These are phyloP conservation scores for Guyanaporus albipodus DNA, from an alignment of 768 basidiomycete species.

Conservation along the genomic window DNA sequence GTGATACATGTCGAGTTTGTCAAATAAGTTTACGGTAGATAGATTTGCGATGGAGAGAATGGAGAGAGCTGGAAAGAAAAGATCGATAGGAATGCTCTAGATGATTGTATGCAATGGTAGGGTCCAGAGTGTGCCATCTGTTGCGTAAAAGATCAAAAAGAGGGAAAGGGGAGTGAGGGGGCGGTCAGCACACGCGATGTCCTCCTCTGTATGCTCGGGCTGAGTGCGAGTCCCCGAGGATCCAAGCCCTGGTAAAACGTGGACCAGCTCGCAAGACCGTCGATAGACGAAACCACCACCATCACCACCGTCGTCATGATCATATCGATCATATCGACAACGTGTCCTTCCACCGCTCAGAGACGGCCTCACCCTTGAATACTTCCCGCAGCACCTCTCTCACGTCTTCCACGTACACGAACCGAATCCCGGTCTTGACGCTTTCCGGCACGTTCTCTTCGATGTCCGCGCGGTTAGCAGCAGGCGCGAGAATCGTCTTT, in stretches of 20 bases:
- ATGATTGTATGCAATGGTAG: no score
- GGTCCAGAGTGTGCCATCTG: neutral
- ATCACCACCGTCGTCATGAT: no score
- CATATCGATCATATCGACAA: slow-evolving; percentile 31
- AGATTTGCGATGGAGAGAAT: neutral
- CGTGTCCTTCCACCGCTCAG: slow-evolving; percentile 67
- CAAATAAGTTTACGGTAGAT: no score
- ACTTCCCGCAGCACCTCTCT: slow-evolving; percentile 86
- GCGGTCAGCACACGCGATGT: no score
- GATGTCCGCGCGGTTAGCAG: slow-evolving; percentile 88
- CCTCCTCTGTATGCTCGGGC: no score
- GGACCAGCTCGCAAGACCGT: no score
- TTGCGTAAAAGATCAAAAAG: neutral
- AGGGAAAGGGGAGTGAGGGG: no score
- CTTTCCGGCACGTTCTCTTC: slow-evolving; percentile 97
- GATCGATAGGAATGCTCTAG: no score
- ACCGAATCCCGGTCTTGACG: slow-evolving; percentile 91
- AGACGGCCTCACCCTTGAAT: slow-evolving; percentile 59
- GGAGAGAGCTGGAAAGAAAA: no score
- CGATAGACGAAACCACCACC: no score
- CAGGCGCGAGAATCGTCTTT: slow-evolving; percentile 84
- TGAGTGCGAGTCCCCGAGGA: no score
- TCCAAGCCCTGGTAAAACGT: no score
- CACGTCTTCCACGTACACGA: slow-evolving; percentile 95
- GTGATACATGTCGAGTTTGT: slow-evolving; percentile 5